Evolutionary conservation across 352 stramenopile species (phyloP).

Genomic region (Globisporangium echinulatum): DNA sequence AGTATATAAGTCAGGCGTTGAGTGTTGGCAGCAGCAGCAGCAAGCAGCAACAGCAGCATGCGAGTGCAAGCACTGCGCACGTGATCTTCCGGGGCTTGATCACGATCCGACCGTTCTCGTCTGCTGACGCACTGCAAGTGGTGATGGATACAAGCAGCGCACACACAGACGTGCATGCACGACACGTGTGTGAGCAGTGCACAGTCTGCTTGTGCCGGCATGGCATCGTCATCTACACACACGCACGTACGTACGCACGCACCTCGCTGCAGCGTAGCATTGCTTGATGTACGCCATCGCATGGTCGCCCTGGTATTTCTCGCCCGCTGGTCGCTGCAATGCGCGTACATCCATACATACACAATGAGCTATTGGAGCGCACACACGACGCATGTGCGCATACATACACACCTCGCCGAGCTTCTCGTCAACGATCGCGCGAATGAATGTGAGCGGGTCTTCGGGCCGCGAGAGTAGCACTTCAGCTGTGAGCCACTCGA

Average conservation of each 20-base stretch:
- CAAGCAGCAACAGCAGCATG: background rate
- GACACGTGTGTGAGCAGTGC: no score
- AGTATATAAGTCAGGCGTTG: background rate
- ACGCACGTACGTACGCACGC: constrained; percentile 16
- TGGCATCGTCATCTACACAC: no score
- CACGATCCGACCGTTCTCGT: constrained; percentile 76
- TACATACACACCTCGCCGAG: constrained; percentile 43
- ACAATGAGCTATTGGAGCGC: no score
- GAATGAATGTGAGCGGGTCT: constrained; percentile 82
- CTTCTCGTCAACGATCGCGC: constrained; percentile 77
- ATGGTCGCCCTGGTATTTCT: constrained; percentile 80
- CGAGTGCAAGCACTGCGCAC: constrained; percentile 19
- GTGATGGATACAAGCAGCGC: background rate
- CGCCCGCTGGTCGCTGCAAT: constrained; percentile 23
- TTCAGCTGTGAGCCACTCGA: constrained; percentile 89
- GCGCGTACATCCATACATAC: background rate
- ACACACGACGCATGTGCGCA: no score
- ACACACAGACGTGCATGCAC: background rate
- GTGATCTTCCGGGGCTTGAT: constrained; percentile 62
- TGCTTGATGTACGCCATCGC: constrained; percentile 82
- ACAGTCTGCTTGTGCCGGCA: no score
- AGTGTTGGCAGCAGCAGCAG: background rate
- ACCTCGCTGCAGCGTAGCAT: constrained; percentile 83
- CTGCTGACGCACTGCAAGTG: constrained; percentile 50
- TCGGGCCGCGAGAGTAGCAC: constrained; percentile 76